Percentiles rank a stretch among this genome's conserved stretches.
Evolutionary conservation across 2,329 filamentous ascomycete genomes (phyloP).

Genomic region (Thielaviopsis cerberus): DNA sequence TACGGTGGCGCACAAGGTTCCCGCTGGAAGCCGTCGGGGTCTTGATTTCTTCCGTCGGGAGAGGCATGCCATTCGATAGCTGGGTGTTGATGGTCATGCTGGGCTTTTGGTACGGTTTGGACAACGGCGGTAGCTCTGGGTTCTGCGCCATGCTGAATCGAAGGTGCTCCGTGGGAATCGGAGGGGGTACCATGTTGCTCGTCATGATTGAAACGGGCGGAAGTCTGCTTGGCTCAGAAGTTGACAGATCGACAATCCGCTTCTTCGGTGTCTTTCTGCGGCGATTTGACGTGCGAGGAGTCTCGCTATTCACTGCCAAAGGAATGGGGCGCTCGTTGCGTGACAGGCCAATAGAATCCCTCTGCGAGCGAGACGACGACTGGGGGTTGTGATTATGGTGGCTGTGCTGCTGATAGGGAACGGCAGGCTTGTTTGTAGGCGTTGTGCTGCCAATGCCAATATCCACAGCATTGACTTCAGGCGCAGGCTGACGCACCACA

Average conservation of each 20-base stretch:
- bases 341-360: slow-evolving; percentile 21
- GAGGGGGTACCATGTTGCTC: slow-evolving; percentile 6
- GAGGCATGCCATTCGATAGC: not conserved
- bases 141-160: not conserved
- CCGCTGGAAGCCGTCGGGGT: not conserved
- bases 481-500: slow-evolving; percentile 50
- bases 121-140: not conserved
- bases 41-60: not conserved
- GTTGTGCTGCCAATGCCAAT: slow-evolving; percentile 20
- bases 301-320: slow-evolving; percentile 37
- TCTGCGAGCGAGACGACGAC: slow-evolving; percentile 14
- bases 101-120: not conserved
- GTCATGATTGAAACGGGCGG: slow-evolving; percentile 6
- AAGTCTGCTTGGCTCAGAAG: slow-evolving; percentile 23
- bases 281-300: slow-evolving; percentile 38
- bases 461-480: slow-evolving; percentile 43
- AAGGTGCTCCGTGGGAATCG: slow-evolving; percentile 4
- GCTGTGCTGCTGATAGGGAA: slow-evolving; percentile 15
- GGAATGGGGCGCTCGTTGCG: slow-evolving; percentile 41
- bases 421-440: slow-evolving; percentile 39
- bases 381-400: slow-evolving; percentile 30
- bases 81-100: slow-evolving; percentile 3
- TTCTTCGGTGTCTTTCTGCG: slow-evolving; percentile 42
- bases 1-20: slow-evolving; percentile 5
- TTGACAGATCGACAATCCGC: slow-evolving; percentile 46